Percentiles rank a stretch among this genome's conserved stretches.
Conservation (phyloP, 768 basidiomycete species). For the Leccinum fibrillosum region DNA sequence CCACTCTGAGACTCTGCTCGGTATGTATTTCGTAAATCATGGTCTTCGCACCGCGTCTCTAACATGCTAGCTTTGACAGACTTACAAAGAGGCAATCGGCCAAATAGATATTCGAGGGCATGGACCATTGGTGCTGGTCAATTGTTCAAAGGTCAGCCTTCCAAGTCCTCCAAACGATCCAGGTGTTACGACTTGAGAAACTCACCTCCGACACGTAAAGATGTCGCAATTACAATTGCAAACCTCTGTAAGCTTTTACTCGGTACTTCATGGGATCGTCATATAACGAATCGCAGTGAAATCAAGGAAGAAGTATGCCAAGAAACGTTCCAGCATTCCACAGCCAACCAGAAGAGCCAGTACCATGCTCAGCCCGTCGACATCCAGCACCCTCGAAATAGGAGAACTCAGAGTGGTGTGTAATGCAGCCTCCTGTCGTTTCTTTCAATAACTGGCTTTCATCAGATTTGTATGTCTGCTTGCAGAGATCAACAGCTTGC, state of each 20-base stretch:
- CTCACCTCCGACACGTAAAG: conserved; percentile 5
- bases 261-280: too few relatives aligned
- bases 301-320: neutral
- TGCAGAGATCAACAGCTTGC: conserved; percentile 26
- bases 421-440: neutral
- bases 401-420: conserved; percentile 21
- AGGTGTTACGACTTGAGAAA: neutral
- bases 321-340: neutral
- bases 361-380: neutral
- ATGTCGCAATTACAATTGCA: neutral
- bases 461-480: conserved; percentile 7
- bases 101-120: conserved; percentile 10
- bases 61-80: conserved; percentile 8
- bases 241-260: conserved; percentile 9
- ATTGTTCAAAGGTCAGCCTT: conserved; percentile 12
- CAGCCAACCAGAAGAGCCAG: conserved; percentile 8
- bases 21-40: conserved; percentile 7
- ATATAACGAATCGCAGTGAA: conserved; percentile 8
- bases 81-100: conserved; percentile 10
- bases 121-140: conserved; percentile 15
- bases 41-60: neutral
- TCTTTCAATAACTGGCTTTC: neutral
- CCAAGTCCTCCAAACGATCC: neutral
- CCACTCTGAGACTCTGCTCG: conserved; percentile 27
- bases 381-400: conserved; percentile 1